Evolutionary conservation across 2,329 filamentous ascomycete genomes (phyloP), one percentile per base, ranked within the genome.

Genomic region (Sclerotinia borealis): DNA sequence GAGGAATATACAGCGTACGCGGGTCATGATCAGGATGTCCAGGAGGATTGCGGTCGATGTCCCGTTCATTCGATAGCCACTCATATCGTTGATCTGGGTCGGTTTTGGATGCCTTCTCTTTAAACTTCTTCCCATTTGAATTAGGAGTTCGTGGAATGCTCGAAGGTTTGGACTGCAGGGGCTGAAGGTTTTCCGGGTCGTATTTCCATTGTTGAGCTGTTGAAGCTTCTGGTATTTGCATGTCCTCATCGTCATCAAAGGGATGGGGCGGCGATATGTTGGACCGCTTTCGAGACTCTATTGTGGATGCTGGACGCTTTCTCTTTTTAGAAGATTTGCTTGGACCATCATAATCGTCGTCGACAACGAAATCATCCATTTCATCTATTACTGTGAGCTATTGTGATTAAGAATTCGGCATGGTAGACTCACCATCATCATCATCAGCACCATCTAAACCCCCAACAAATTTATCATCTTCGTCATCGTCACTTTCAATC

Each of bases 1-100:
- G 90, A 0, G 95, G 95, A 39, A 99, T 89, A 75, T 88, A 96
- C n/a, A 99, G 83, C 0, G 92, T 96, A 25, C 91, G 84, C 10
- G 92, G 91, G 71, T 99, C 93, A 71, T 93, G 96, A 63, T 99
- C 93, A 0, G 93, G 89, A 75, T 97, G 86, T 11, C 84, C 88
- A 0, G 85, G 84, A 0, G 88, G 83, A 71, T 96, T 87, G 59
- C 88, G 86, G 71, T 98, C 92, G 55, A 92, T 91, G 75, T 99
- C 95, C 69, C 83, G 80, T 64, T 95, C 83, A 65, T 93, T 88
- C 58, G 92, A 93, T 61, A 99, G 83, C 95, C 95, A 99, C 15
- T 90, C 78, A 72, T 99, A 96, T 65, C 95, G 84, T 63, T 93
- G 83, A 67, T 96, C 91, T 1, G 93, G 92, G 51, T 96, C 92